These are phyloP conservation scores for Aspergillus spinulosporus DNA, from an alignment of 2,329 filamentous ascomycete genomes.

Conservation along the genomic window DNA sequence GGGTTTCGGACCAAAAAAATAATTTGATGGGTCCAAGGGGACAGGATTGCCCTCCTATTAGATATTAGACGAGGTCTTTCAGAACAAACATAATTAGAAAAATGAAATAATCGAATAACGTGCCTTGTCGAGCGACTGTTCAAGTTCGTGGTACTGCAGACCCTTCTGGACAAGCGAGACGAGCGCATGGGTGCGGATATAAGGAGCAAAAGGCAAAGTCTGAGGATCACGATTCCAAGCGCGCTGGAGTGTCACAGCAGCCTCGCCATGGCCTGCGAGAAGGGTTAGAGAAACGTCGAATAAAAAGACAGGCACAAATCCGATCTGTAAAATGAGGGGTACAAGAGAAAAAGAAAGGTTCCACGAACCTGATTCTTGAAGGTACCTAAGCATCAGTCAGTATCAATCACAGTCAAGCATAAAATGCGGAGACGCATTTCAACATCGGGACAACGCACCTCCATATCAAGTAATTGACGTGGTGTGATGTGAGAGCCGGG, in stretches of 20 bases:
- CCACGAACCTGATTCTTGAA: conserved; percentile 56
- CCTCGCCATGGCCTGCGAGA: conserved; percentile 56
- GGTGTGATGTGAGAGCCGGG: conserved; percentile 52
- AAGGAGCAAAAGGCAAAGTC: conserved; percentile 60
- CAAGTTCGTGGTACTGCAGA: conserved; percentile 55
- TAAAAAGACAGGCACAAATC: conserved; percentile 3
- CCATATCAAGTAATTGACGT: conserved; percentile 70
- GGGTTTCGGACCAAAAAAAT: conserved; percentile 50
- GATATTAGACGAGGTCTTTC: conserved; percentile 6
- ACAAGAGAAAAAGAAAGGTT: conserved; percentile 20
- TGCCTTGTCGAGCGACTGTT: conserved; percentile 52
- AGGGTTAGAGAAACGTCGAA: conserved; percentile 14
- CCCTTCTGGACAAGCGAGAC: conserved; percentile 65
- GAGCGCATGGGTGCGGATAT: conserved; percentile 60
- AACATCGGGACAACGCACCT: conserved; percentile 49
- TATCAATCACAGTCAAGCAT: neutral
- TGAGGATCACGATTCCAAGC: conserved; percentile 65
- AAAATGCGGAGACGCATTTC: conserved; percentile 20
- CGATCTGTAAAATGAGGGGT: neutral
- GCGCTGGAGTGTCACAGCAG: conserved; percentile 60
- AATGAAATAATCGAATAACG: conserved; percentile 20
- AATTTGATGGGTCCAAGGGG: conserved; percentile 39
- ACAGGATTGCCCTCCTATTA: conserved; percentile 41
- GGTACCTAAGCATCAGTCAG: conserved; percentile 45
- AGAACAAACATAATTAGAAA: conserved; percentile 13